phyloP scores from a whole-genome alignment of 176 grass and related monocot genomes.

The Neostapfia colusana region DNA sequence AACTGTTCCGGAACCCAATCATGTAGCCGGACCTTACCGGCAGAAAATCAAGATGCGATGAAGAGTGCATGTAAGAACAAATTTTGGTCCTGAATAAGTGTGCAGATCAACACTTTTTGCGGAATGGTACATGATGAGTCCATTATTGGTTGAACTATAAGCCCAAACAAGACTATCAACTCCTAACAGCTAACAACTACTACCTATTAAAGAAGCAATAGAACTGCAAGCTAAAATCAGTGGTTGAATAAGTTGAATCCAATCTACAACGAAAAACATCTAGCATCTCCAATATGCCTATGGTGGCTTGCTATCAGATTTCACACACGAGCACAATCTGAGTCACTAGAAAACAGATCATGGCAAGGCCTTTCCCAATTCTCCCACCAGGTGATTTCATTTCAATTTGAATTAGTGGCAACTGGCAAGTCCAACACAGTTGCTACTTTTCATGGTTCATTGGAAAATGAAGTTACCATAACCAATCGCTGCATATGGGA shows the following conservation, averaged over 20 bases:
- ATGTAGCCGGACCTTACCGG: too few relatives aligned
- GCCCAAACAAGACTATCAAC: neutral
- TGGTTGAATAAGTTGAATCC: neutral
- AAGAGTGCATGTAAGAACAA: too few relatives aligned
- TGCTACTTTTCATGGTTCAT: neutral
- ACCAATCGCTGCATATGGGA: neutral
- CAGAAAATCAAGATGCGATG: too few relatives aligned
- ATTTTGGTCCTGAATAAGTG: too few relatives aligned
- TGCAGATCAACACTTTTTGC: neutral
- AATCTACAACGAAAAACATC: neutral
- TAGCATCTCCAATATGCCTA: neutral
- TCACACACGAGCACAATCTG: neutral
- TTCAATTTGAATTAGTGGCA: neutral
- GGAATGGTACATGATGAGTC: neutral
- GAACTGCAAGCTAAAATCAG: neutral
- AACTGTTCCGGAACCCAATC: too few relatives aligned
- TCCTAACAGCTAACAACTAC: neutral
- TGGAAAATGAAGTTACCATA: slow-evolving; percentile 1
- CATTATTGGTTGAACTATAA: neutral
- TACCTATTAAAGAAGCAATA: neutral
- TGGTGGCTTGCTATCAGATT: neutral
- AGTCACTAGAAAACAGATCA: neutral
- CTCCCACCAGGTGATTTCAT: neutral
- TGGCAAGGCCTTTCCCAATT: neutral
- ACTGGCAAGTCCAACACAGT: neutral